phyloP scores from a whole-genome alignment of 2,329 filamentous ascomycete genomes.

The Pseudogymnoascus sp. region DNA sequence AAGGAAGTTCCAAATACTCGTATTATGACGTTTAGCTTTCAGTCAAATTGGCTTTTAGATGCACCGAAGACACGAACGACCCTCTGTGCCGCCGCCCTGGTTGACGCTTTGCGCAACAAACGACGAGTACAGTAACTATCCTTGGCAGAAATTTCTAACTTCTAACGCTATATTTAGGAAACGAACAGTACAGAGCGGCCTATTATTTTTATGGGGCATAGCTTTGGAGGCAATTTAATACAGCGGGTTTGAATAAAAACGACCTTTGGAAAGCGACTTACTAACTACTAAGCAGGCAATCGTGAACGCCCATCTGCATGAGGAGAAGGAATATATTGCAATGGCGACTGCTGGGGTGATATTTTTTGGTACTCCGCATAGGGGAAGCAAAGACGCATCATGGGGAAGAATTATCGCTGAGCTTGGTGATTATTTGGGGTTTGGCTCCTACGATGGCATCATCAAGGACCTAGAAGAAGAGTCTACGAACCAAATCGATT shows the following conservation, averaged over 20 bases:
- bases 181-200: slow-evolving; percentile 20
- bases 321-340: not conserved
- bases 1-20: not conserved
- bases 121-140: not conserved
- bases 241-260: slow-evolving; percentile 16
- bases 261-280: not conserved
- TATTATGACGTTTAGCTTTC: not conserved
- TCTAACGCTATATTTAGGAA: slow-evolving; percentile 14
- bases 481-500: not conserved
- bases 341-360: not conserved
- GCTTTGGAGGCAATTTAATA: slow-evolving; percentile 23
- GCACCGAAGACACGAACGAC: not conserved
- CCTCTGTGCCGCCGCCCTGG: not conserved
- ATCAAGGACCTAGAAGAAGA: slow-evolving; percentile 10
- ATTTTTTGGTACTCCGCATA: not conserved
- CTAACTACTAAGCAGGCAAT: not conserved
- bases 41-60: not conserved
- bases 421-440: not conserved
- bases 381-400: not conserved
- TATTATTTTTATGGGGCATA: slow-evolving; percentile 25
- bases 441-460: not conserved
- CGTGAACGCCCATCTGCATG: not conserved
- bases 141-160: not conserved
- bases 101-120: not conserved
- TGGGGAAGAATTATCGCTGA: not conserved